Evolutionary conservation across 2,329 filamentous ascomycete species (phyloP).

Genomic region (Sarocladiaceae sp.): DNA sequence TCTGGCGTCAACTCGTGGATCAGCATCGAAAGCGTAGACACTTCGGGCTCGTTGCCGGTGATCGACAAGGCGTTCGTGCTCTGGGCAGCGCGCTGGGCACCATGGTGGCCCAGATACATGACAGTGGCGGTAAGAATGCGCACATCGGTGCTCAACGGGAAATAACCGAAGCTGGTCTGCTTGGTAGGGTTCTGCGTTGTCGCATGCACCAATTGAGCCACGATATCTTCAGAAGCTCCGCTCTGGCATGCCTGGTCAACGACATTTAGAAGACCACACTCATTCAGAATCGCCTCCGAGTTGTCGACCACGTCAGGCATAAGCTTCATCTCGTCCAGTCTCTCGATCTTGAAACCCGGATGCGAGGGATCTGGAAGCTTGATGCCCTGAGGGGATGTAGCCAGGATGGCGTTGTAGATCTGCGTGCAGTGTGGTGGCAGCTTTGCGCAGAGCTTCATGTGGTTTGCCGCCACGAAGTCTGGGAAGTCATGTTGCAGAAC

Average conservation of each 20-base stretch:
- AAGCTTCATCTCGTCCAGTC: slow-evolving; percentile 66
- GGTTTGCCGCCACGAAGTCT: slow-evolving; percentile 84
- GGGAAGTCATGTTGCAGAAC: slow-evolving; percentile 91
- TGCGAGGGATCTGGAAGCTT: slow-evolving; percentile 65
- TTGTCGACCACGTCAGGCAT: slow-evolving; percentile 53
- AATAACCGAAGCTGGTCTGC: slow-evolving; percentile 59
- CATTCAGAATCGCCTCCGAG: slow-evolving; percentile 40
- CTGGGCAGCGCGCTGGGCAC: slow-evolving; percentile 52
- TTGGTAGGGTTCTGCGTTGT: slow-evolving; percentile 55
- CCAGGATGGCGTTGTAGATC: slow-evolving; percentile 80
- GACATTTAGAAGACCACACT: slow-evolving; percentile 51
- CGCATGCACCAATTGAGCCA: slow-evolving; percentile 70
- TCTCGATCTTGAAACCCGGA: slow-evolving; percentile 68
- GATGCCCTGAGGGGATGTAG: slow-evolving; percentile 64
- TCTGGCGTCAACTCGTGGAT: slow-evolving; percentile 69
- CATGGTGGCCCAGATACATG: slow-evolving; percentile 72
- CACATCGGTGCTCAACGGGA: slow-evolving; percentile 62
- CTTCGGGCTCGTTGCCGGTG: slow-evolving; percentile 42
- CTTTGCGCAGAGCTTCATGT: slow-evolving; percentile 71
- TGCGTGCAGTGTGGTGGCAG: slow-evolving; percentile 82
- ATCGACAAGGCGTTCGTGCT: slow-evolving; percentile 52
- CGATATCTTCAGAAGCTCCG: slow-evolving; percentile 63
- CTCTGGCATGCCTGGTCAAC: slow-evolving; percentile 52
- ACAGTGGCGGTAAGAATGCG: slow-evolving; percentile 74
- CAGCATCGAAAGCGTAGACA: slow-evolving; percentile 68